Percentiles rank a stretch among this genome's conserved stretches.
Conservation (phyloP, 2,329 filamentous ascomycete genomes). For the Talaromyces sp. region DNA sequence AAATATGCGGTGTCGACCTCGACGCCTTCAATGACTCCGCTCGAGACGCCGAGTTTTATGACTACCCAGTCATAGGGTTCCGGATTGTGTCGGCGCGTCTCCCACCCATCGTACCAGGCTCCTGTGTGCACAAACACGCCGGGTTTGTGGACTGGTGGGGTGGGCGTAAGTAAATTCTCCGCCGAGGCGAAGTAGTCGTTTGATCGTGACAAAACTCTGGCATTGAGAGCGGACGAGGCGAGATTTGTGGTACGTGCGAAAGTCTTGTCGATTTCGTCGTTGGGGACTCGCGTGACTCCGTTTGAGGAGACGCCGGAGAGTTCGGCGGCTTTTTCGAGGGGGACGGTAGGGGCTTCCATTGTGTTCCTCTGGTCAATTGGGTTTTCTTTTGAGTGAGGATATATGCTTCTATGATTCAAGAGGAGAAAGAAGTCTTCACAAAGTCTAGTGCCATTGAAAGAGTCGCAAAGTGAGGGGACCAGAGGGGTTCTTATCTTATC, state of each 20-base stretch:
- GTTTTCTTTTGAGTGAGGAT: neutral
- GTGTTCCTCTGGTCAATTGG: neutral
- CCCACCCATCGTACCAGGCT: constrained; percentile 65
- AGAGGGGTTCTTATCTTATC: constrained; percentile 18
- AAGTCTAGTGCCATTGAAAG: neutral
- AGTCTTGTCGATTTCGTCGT: constrained; percentile 51
- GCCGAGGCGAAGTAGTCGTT: constrained; percentile 62
- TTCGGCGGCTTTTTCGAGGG: constrained; percentile 2
- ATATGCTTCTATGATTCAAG: neutral
- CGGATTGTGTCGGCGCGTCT: constrained; percentile 59
- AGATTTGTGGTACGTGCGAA: constrained; percentile 55
- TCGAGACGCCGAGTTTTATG: constrained; percentile 54
- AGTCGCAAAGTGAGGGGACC: neutral
- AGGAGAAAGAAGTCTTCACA: neutral
- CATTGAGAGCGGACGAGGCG: constrained; percentile 48
- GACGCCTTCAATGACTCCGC: constrained; percentile 39
- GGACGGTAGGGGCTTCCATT: constrained; percentile 13
- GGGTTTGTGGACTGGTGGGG: constrained; percentile 53
- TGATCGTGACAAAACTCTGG: constrained; percentile 54
- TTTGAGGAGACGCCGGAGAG: constrained; percentile 7
- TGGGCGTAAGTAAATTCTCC: constrained; percentile 57
- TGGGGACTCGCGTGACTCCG: constrained; percentile 37
- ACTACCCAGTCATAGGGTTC: constrained; percentile 59
- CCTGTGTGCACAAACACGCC: constrained; percentile 59
- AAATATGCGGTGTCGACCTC: constrained; percentile 47